Evolutionary conservation across 257 asterid species (phyloP).

Genomic region (Anisodus acutangulus): DNA sequence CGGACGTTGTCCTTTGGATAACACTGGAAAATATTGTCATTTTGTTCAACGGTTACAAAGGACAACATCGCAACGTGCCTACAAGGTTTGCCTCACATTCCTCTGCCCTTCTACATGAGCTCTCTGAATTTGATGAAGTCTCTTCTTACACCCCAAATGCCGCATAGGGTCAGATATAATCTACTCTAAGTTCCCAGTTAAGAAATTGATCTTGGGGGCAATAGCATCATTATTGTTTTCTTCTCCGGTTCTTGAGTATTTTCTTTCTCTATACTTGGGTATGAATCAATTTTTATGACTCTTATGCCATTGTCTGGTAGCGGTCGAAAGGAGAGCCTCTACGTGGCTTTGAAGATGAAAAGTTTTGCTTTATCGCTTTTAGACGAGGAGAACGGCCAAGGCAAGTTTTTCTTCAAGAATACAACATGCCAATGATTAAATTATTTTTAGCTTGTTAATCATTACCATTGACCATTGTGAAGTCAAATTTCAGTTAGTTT

Average conservation of each 20-base stretch:
- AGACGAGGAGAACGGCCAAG: slow-evolving; percentile 91
- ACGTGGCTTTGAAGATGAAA: slow-evolving; percentile 96
- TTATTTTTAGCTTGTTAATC: slow-evolving; percentile 8
- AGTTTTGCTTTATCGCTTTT: slow-evolving; percentile 78
- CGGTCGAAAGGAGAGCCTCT: slow-evolving; percentile 64
- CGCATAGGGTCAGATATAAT: not conserved
- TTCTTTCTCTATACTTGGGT: not conserved
- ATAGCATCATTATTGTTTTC: slow-evolving; percentile 4
- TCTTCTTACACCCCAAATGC: slow-evolving; percentile 17
- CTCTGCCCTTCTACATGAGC: not conserved
- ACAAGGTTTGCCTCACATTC: slow-evolving; percentile 63
- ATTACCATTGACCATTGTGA: too few relatives aligned
- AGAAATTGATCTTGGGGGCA: slow-evolving; percentile 5
- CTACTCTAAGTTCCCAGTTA: slow-evolving; percentile 7
- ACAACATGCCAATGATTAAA: not conserved
- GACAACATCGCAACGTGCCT: slow-evolving; percentile 79
- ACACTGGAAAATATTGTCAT: slow-evolving; percentile 89
- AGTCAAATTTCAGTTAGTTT: not conserved
- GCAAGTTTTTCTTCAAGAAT: slow-evolving; percentile 42
- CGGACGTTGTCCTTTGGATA: slow-evolving; percentile 86
- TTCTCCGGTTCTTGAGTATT: not conserved
- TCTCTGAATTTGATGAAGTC: slow-evolving; percentile 5
- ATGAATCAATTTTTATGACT: slow-evolving; percentile 1
- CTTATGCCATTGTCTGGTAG: slow-evolving; percentile 43
- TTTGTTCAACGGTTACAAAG: slow-evolving; percentile 96